Conservation (phyloP, 202 grass and related monocot species). For the Schoenoplectus triqueter region DNA sequence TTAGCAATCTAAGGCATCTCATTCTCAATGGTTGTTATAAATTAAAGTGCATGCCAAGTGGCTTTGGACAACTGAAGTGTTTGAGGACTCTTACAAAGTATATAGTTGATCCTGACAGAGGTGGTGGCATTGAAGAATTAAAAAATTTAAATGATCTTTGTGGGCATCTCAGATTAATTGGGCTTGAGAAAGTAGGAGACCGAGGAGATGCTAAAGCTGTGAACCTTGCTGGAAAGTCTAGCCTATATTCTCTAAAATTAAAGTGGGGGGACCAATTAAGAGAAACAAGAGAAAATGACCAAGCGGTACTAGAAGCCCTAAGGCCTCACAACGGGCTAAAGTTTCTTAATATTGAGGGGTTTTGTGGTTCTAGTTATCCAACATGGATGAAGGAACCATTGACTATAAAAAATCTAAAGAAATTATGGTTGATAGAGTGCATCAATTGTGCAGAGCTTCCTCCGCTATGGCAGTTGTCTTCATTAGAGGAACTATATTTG, state of each 20-base stretch:
- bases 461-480: background rate
- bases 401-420: background rate
- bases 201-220: background rate
- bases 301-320: conserved; percentile 37
- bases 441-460: background rate
- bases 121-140: conserved; percentile 35
- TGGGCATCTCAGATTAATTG: conserved; percentile 10
- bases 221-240: background rate
- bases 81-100: conserved; percentile 49
- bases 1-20: conserved; percentile 44
- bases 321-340: background rate
- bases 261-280: conserved; percentile 12
- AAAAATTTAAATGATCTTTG: conserved; percentile 30
- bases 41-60: conserved; percentile 41
- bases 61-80: conserved; percentile 39
- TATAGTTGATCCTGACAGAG: background rate
- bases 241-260: background rate
- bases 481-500: background rate
- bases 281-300: conserved; percentile 18
- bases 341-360: background rate
- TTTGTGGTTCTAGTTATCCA: background rate
- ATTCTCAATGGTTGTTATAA: background rate
- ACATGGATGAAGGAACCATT: conserved; percentile 24
- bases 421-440: background rate
- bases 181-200: conserved; percentile 23